Evolutionary conservation across 1,139 yeast species (phyloP), one percentile per base, ranked within the genome.

Genomic region (Spencermartinsiella ligniputridi): DNA sequence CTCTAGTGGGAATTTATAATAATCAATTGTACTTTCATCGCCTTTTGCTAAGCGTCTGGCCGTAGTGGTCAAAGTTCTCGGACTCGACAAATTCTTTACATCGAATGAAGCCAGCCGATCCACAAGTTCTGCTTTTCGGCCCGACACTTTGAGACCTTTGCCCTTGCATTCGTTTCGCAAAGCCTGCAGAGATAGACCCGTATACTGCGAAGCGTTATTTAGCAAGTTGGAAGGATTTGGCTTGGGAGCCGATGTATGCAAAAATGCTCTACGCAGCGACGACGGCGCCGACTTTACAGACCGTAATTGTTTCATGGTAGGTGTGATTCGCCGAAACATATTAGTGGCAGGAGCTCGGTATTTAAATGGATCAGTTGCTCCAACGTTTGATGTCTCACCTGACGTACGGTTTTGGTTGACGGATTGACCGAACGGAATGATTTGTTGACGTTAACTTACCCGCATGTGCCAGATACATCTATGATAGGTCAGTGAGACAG

Each of bases 71-170:
- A 73, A 67, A 60, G 76, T 73, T 55, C 66, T 6, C 9, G 27
- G 67, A 56, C 72, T 69, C 29, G 76, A 33, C 33, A 48, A 21
- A 34, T 40, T 38, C 29, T 66, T 51, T 4, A 55, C 57, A 33
- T 71, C 75, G 43, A 51, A 53, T 5, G 63, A 55, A 20, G 63
- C 52, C 24, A 78, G 60, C 45, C 83, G 69, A 47, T 76, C 76
- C 34, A 77, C 68, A 17, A 79, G 61, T 36, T 79, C 82, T 11
- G 72, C 59, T 55, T 79, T 80, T 42, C 70, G 70, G 11, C 86
- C 86, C 21, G 75, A 64, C 0, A 78, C 72, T 52, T 74, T 76
- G 48, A 79, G 60, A 0, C 83, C 83, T 49, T 81, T 71, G 45
- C 66, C 67, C 45, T 72, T 72, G 57, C 83, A 79, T 56, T 79